phyloP scores from a whole-genome alignment of 1,284 basidiomycete genomes.

The Singerocomus inundabilis region DNA sequence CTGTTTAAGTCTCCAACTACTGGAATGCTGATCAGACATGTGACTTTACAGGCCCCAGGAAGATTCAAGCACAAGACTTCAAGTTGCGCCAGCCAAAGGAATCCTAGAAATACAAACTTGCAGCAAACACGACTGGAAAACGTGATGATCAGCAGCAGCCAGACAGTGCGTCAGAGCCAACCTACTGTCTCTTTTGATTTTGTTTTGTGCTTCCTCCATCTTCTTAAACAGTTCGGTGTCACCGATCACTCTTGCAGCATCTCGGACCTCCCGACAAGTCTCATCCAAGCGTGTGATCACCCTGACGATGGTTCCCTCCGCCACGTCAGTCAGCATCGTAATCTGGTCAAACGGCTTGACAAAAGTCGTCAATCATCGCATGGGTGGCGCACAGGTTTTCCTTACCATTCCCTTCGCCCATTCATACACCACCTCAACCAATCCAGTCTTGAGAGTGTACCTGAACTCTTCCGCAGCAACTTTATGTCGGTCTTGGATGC shows the following conservation, averaged over 20 bases:
- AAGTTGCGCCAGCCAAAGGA: constrained; percentile 1
- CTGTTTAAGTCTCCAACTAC: constrained; percentile 11
- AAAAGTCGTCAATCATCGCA: constrained; percentile 2
- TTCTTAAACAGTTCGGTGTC: constrained; percentile 95
- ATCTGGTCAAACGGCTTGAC: constrained; percentile 92
- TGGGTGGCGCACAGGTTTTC: constrained; percentile 2
- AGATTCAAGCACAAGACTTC: background rate
- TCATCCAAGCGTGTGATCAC: constrained; percentile 96
- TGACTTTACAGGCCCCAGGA: constrained; percentile 5
- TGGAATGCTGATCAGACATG: constrained; percentile 27
- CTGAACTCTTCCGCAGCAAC: constrained; percentile 78
- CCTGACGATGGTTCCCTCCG: constrained; percentile 96
- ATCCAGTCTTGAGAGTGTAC: constrained; percentile 79
- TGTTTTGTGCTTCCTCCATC: constrained; percentile 93
- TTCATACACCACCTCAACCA: constrained; percentile 96
- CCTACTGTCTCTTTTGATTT: constrained; percentile 94
- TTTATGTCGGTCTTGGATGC: constrained; percentile 77
- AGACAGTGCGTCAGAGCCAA: constrained; percentile 17
- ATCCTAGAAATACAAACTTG: constrained; percentile 79
- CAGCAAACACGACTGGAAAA: constrained; percentile 74
- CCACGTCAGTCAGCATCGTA: constrained; percentile 88
- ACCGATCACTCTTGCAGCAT: constrained; percentile 96
- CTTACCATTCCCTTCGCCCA: constrained; percentile 98
- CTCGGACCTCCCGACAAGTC: constrained; percentile 94
- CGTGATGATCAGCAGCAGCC: constrained; percentile 6